These are phyloP conservation scores for Aureobasidium sp. DNA, from an alignment of 2,329 filamentous ascomycete genomes.

Conservation along the genomic window DNA sequence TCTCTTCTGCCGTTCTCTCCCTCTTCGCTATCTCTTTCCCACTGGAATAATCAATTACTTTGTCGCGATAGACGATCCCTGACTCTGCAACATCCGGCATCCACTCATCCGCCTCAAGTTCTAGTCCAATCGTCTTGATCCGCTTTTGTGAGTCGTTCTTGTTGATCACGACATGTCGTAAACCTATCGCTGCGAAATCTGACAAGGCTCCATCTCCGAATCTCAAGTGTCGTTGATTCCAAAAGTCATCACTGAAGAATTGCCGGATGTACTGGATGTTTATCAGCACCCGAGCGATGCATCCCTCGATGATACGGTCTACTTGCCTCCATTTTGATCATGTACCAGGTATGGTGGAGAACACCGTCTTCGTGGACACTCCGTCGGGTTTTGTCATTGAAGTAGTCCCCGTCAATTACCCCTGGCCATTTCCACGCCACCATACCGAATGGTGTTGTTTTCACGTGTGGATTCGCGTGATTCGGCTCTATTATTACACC, in stretches of 20 bases:
- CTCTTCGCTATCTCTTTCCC: neutral
- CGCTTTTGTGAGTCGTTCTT: neutral
- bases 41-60: neutral
- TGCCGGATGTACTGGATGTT: neutral
- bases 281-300: neutral
- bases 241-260: neutral
- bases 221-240: neutral
- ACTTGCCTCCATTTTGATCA: neutral
- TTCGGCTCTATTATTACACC: neutral
- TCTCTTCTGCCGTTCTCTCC: neutral
- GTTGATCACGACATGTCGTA: neutral
- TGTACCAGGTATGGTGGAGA: neutral
- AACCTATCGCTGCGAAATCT: neutral
- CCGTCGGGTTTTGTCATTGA: neutral
- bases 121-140: neutral
- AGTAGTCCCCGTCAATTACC: neutral
- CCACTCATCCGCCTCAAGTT: neutral
- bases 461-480: neutral
- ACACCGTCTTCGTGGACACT: neutral
- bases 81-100: neutral
- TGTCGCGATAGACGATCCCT: neutral
- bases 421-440: neutral
- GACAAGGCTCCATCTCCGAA: neutral
- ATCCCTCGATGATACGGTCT: neutral
- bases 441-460: neutral